Base-by-base conservation (phyloP, 176 grass and related monocot genomes). In the Cymbopogon citratus region DNA sequence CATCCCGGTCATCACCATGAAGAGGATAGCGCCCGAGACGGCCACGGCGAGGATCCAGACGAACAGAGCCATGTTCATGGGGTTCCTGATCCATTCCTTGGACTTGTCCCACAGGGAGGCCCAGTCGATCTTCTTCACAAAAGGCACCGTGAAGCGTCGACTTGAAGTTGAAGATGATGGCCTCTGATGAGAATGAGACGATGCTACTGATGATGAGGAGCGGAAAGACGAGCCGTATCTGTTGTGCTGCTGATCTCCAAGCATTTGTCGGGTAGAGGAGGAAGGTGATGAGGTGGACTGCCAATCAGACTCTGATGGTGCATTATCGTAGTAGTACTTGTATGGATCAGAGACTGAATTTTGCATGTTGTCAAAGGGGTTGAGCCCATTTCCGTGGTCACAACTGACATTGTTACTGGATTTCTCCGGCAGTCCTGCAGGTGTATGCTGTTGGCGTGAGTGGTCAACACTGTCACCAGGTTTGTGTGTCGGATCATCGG, bases 1-100 rank as follows among this genome's bases (percentile, higher is more conserved):
- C 94, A 97, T 97, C 75, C 86, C 88, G 9, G 88, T 97, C 94
- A 93, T 86, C 0, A 97, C 94, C 72, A 93, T 87, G 80, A 96
- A 96, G 36, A 97, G 88, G 49, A 97, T 93, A 3, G 94, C 94
- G 6, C 94, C 94, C 0, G 94, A 93, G 6, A 97, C 39, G 0
- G 54, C 94, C 0, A 97, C 94, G 12, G 80, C 79, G 7, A 52
- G 19, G 19, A 97, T 79, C 94, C 94, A 93, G 31, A 78, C 11
- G 21, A 71, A 80, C 1, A 97, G 88, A 0, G 85, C 94, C 90
- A 33, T 91, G 77, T 97, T 97, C 72, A 87, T 26, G 2, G 94
- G 94, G 54, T 83, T 79, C 81, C 27, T 76, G 14, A 97, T 89
- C 94, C 94, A 97, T 18, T 52, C 78, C 89, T 91, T 97, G 72